Evolutionary conservation across 139 green algal species (phyloP).

Genomic region (Ettlia oleoabundans): DNA sequence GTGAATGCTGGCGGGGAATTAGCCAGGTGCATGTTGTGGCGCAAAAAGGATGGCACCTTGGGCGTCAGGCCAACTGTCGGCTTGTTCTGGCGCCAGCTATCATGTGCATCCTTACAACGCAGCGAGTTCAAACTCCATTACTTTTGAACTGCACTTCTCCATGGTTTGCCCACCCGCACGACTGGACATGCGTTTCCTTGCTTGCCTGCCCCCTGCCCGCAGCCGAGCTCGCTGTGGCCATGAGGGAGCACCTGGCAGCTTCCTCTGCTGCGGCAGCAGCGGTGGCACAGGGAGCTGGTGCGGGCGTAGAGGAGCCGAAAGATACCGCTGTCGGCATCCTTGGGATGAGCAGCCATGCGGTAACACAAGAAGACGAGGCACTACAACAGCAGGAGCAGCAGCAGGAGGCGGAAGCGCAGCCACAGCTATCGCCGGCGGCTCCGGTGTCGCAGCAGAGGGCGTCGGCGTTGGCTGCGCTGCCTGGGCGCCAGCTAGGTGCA

Average conservation of each 20-base stretch:
- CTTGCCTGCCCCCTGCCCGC: too few species aligned
- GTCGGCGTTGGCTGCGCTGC: not conserved
- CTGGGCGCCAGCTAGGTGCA: not conserved
- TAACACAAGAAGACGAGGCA: not conserved
- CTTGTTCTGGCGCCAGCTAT: too few species aligned
- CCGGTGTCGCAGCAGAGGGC: not conserved
- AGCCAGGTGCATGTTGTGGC: too few species aligned
- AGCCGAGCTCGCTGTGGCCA: constrained; percentile 29
- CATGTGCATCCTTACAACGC: too few species aligned
- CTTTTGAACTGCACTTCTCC: too few species aligned
- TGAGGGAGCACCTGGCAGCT: constrained; percentile 35
- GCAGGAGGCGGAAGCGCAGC: not conserved
- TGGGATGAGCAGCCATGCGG: not conserved
- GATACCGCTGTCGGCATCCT: not conserved
- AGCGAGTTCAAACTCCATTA: too few species aligned
- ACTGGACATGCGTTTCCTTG: too few species aligned
- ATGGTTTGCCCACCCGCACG: too few species aligned
- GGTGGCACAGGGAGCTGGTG: not conserved
- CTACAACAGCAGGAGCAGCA: not conserved
- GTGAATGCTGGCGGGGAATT: too few species aligned
- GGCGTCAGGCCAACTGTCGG: too few species aligned
- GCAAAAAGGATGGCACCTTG: too few species aligned
- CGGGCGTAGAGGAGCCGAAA: not conserved
- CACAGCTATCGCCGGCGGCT: not conserved
- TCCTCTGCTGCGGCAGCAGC: constrained; percentile 1